phyloP scores from a whole-genome alignment of 371 early-diverging fungal genomes.

The Lichtheimia ornata region DNA sequence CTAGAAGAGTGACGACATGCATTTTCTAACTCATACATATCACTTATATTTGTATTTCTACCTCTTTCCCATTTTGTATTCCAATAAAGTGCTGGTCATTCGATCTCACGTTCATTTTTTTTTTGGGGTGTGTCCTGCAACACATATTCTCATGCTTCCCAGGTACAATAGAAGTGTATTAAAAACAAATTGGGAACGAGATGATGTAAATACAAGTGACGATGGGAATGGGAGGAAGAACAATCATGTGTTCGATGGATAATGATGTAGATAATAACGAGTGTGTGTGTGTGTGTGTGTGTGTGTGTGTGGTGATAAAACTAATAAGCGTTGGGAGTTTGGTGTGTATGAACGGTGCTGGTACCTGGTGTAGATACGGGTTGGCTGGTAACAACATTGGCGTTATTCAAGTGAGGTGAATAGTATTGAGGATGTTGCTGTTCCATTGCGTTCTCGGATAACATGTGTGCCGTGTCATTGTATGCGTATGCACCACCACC shows the following conservation, averaged over 20 bases:
- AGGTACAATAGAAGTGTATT: no score
- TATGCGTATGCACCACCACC: constrained; percentile 6
- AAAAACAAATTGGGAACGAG: no score
- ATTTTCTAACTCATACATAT: no score
- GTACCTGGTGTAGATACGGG: background rate
- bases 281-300: background rate
- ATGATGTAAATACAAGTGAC: no score
- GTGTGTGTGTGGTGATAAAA: background rate
- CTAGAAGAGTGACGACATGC: background rate
- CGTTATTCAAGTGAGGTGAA: constrained; percentile 12
- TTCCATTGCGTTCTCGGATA: constrained; percentile 10
- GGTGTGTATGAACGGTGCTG: constrained; percentile 1
- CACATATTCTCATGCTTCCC: no score
- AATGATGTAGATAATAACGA: background rate
- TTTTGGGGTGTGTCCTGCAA: no score
- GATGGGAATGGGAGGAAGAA: no score
- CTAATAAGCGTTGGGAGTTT: constrained; percentile 1
- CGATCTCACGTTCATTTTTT: no score
- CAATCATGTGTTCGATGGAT: background rate
- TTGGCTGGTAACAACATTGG: background rate
- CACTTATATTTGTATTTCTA: no score
- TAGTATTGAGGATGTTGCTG: constrained; percentile 12
- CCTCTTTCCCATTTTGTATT: no score
- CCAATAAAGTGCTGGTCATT: no score
- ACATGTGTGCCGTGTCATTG: constrained; percentile 22